These are phyloP conservation scores for Neobulgaria alba DNA, from an alignment of 2,329 filamentous ascomycete genomes.

Conservation along the genomic window DNA sequence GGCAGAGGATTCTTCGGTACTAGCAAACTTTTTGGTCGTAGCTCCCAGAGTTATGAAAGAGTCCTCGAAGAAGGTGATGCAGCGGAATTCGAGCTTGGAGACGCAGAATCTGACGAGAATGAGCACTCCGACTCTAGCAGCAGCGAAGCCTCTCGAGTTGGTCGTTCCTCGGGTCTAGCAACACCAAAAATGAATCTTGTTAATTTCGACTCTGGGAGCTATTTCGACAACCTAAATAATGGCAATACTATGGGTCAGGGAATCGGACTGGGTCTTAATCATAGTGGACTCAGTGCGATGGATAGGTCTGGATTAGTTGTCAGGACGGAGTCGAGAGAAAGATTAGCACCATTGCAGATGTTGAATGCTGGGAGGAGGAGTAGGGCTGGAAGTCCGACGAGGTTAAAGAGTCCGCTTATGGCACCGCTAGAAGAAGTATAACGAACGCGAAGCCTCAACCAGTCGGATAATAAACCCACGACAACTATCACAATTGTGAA, in stretches of 20 bases:
- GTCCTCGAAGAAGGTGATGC: conserved; percentile 74
- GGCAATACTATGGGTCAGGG: conserved; percentile 6
- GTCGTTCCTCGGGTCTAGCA: conserved; percentile 56
- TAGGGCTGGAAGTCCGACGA: conserved; percentile 36
- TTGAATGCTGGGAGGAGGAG: conserved; percentile 44
- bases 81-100: conserved; percentile 68
- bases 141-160: conserved; percentile 46
- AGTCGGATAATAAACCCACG: too few relatives aligned
- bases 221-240: conserved; percentile 26
- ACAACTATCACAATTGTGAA: too few relatives aligned
- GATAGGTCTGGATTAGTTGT: conserved; percentile 67
- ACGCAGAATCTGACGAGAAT: conserved; percentile 54
- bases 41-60: conserved; percentile 61
- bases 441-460: too few relatives aligned
- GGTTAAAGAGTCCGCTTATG: conserved; percentile 50
- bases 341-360: conserved; percentile 50
- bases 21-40: conserved; percentile 58
- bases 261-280: conserved; percentile 21
- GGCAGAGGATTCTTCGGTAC: conserved; percentile 41
- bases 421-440: conserved; percentile 36
- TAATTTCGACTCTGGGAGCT: conserved; percentile 36
- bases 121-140: conserved; percentile 48
- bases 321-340: conserved; percentile 78
- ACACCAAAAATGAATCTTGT: conserved; percentile 53
- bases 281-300: conserved; percentile 27